Percentiles rank a stretch among this genome's conserved stretches.
These are phyloP conservation scores for Talaromyces amestolkiae DNA, from an alignment of 2,329 filamentous ascomycete genomes.

Conservation along the genomic window DNA sequence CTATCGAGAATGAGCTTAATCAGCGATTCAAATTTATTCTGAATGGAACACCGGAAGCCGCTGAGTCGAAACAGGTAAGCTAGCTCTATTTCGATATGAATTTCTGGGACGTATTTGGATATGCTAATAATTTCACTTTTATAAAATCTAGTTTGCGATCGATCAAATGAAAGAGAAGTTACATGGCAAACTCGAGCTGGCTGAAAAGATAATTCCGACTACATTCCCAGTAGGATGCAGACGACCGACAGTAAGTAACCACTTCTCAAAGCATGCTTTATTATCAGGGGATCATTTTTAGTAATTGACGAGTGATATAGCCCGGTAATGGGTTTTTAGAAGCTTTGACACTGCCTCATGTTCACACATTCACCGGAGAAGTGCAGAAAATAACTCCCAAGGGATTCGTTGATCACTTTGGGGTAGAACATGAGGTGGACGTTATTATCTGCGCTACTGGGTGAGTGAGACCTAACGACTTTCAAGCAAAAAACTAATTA, in stretches of 20 bases:
- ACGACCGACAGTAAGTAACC: slow-evolving; percentile 33
- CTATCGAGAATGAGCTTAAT: slow-evolving; percentile 52
- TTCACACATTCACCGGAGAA: slow-evolving; percentile 41
- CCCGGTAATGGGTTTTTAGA: slow-evolving; percentile 46
- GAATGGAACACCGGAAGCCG: too few relatives aligned
- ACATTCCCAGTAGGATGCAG: slow-evolving; percentile 45
- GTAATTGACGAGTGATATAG: too few relatives aligned
- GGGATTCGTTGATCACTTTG: slow-evolving; percentile 30
- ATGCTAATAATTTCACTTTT: too few relatives aligned
- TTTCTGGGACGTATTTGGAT: too few relatives aligned
- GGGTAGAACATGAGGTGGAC: slow-evolving; percentile 26
- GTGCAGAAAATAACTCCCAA: slow-evolving; percentile 38
- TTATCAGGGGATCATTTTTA: slow-evolving; percentile 18
- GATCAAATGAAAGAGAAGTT: slow-evolving; percentile 38
- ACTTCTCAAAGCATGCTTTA: neutral
- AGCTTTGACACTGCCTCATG: slow-evolving; percentile 44
- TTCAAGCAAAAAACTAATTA: too few relatives aligned
- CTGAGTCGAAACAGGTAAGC: too few relatives aligned
- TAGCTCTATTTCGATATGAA: too few relatives aligned
- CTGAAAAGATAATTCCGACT: slow-evolving; percentile 35
- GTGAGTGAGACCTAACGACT: too few relatives aligned
- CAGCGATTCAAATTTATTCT: slow-evolving; percentile 55
- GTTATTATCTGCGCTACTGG: slow-evolving; percentile 18
- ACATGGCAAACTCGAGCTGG: neutral
- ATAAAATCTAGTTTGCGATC: slow-evolving; percentile 52